phyloP scores from a whole-genome alignment of 129 eudicot genomes.

The Daucus carota region DH1_v3.0 NC_030381.2:42526501-42527000 shows the following conservation, averaged over 20 bases:
- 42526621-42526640: slow-evolving; percentile 31
- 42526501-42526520: not conserved
- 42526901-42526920: slow-evolving; percentile 11
- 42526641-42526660: slow-evolving; percentile 4
- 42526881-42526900: slow-evolving; percentile 9
- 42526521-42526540: not conserved
- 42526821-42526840: not conserved
- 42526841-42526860: slow-evolving; percentile 19
- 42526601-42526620: slow-evolving; percentile 22
- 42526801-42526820: slow-evolving; percentile 3
- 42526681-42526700: slow-evolving; percentile 20
- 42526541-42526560: not conserved
- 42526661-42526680: slow-evolving; percentile 4
- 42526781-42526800: slow-evolving; percentile 28
- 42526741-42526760: not conserved
- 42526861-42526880: slow-evolving; percentile 12
- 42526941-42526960: not conserved
- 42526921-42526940: slow-evolving; percentile 3
- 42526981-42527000: not conserved
- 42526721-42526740: slow-evolving; percentile 10
- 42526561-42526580: slow-evolving; percentile 13
- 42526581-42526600: slow-evolving; percentile 9
- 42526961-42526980: not conserved
- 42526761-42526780: not conserved
- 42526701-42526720: slow-evolving; percentile 18